phyloP scores from a whole-genome alignment of 2,329 filamentous ascomycete genomes.

The Ceratocystis papillata region DNA sequence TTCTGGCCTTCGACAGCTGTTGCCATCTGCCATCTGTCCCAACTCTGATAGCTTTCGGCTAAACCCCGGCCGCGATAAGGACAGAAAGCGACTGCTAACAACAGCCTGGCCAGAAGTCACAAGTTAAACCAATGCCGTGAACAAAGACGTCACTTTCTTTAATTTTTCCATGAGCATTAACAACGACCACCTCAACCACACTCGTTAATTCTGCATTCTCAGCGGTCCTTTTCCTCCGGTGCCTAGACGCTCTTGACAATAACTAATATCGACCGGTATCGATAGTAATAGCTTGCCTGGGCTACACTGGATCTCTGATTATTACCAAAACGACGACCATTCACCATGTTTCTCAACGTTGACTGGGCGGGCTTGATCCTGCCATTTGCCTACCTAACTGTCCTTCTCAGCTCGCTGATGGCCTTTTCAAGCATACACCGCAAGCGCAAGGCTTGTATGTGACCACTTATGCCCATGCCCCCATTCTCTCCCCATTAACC shows the following conservation, averaged over 20 bases:
- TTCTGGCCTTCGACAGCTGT: not conserved
- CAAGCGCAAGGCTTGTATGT: conserved; percentile 73
- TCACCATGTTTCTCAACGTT: conserved; percentile 42
- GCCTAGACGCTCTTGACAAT: not conserved
- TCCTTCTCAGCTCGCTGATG: conserved; percentile 76
- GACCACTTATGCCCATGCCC: not conserved
- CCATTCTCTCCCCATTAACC: not conserved
- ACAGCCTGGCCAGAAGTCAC: conserved; percentile 19
- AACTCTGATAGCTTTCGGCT: not conserved
- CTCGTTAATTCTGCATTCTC: conserved; percentile 14
- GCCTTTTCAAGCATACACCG: conserved; percentile 91
- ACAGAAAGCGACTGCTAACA: conserved; percentile 15
- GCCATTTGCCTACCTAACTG: conserved; percentile 78
- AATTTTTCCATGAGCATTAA: not conserved
- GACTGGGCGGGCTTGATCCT: conserved; percentile 80
- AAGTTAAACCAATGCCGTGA: not conserved
- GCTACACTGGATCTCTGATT: not conserved
- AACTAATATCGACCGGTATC: not conserved
- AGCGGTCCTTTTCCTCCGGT: not conserved
- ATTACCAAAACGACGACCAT: conserved; percentile 22
- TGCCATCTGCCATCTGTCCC: not conserved
- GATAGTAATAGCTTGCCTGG: not conserved
- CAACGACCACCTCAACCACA: conserved; percentile 8
- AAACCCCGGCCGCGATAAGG: conserved; percentile 12
- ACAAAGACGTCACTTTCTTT: conserved; percentile 21